phyloP scores from a whole-genome alignment of 2,329 filamentous ascomycete genomes.

The Paraconiothyrium sp. region DNA sequence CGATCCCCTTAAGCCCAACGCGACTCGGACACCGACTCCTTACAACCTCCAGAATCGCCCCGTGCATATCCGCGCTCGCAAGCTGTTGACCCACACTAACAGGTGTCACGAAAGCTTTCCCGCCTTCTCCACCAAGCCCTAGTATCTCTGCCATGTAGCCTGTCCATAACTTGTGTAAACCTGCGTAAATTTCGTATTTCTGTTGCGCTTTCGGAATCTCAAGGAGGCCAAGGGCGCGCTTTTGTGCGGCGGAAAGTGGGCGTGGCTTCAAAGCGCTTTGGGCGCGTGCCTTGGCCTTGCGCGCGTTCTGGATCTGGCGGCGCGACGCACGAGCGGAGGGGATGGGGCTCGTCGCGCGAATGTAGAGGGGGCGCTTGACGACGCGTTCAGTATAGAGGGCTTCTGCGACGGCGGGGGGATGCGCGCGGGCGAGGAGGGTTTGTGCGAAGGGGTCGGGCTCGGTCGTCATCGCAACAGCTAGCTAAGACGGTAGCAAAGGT shows the following conservation, averaged over 20 bases:
- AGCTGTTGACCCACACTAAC: slow-evolving; percentile 75
- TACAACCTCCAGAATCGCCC: slow-evolving; percentile 83
- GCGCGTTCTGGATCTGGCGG: slow-evolving; percentile 63
- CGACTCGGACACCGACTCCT: slow-evolving; percentile 81
- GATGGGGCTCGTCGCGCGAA: slow-evolving; percentile 78
- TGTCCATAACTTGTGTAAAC: slow-evolving; percentile 81
- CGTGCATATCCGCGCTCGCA: slow-evolving; percentile 88
- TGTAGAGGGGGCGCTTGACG: slow-evolving; percentile 80
- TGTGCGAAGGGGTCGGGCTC: slow-evolving; percentile 36
- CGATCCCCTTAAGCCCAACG: slow-evolving; percentile 85
- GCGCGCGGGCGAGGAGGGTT: slow-evolving; percentile 78
- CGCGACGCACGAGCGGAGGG: slow-evolving; percentile 51
- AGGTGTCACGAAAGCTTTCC: slow-evolving; percentile 62
- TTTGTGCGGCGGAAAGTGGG: slow-evolving; percentile 82
- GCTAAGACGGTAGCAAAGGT: not conserved
- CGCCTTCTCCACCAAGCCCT: slow-evolving; percentile 59
- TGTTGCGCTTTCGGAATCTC: slow-evolving; percentile 74
- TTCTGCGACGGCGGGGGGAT: slow-evolving; percentile 75
- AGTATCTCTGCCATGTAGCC: slow-evolving; percentile 86
- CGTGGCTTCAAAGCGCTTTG: slow-evolving; percentile 62
- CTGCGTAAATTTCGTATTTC: slow-evolving; percentile 79
- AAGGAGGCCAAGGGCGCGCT: slow-evolving; percentile 76
- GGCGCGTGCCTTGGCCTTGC: slow-evolving; percentile 40
- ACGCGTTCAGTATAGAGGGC: slow-evolving; percentile 85
- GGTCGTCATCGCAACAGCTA: slow-evolving; percentile 27